Evolutionary conservation across 1,284 basidiomycete species (phyloP), one percentile per base, ranked within the genome.

Genomic region (Ganoderma sinense): DNA sequence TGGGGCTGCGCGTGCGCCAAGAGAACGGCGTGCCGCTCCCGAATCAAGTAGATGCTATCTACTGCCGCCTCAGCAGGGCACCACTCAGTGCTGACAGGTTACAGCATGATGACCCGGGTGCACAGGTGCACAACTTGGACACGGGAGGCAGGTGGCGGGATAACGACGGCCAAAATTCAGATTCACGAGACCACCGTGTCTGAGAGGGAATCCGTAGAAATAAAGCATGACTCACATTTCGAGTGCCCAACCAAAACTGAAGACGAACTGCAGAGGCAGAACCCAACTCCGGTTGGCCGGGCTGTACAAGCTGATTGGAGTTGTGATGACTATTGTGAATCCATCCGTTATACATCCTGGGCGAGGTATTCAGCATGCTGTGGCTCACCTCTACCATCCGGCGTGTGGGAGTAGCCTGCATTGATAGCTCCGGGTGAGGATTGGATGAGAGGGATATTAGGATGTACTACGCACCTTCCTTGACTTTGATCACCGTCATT

Each of bases 191-290:
- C 4, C 2, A n/a, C 2, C 4, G 14, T 13, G 4, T 29, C 6
- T 1, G n/a, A n/a, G 14, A 40, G 11, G 39, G 23, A 16, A 61
- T 23, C 13, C 40, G 16, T 26, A 14, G 14, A n/a, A n/a, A 18
- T 26, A 31, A 53, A 31, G 40, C 51, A 62, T 39, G 31, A 83
- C 86, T 69, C 76, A 94, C 92, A 93, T 80, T 79, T 94, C 92
- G 55, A 93, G 84, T 14, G 87, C 86, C 92, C 92, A 94, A 10
- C 84, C 91, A 26, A 87, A 74, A 76, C 90, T 91, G 68, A 94
- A 84, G 4, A 91, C 77, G 71, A 94, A 90, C 69, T 88, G 86
- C 23, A 94, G 82, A 0, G 91, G 91, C 16, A 93, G 80, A 31
- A 94, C 75, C 88, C 89, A 91, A 69, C 75, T 78, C 64, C 78